Evolutionary conservation across 2,329 filamentous ascomycete species (phyloP).

Genomic region (Pseudogymnoascus sp.): DNA sequence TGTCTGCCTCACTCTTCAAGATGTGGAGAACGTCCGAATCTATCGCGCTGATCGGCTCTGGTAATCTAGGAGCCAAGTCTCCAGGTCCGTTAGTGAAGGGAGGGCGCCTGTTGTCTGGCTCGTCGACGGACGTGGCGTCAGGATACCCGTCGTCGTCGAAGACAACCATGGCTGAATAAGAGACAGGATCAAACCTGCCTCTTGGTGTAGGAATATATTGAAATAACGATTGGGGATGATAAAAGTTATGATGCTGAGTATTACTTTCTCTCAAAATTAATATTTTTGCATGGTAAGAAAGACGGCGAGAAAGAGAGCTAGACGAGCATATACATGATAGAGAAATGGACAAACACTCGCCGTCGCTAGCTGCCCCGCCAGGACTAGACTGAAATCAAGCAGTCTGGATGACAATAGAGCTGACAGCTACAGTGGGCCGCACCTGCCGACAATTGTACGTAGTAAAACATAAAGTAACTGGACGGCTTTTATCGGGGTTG

Average conservation of each 20-base stretch:
- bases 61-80: not conserved
- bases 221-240: not conserved
- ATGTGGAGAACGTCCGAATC: not conserved
- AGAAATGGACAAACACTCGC: not conserved
- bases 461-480: not conserved
- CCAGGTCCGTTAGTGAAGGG: not conserved
- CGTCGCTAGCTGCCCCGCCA: not conserved
- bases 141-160: not conserved
- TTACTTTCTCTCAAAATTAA: not conserved
- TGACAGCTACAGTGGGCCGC: not conserved
- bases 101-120: not conserved
- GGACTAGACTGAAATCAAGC: not conserved
- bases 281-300: not conserved
- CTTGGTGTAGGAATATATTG: not conserved
- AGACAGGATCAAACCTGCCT: not conserved
- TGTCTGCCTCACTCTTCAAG: not conserved
- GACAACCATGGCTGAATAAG: not conserved
- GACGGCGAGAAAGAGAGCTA: not conserved
- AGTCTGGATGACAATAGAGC: not conserved
- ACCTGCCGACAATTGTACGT: not conserved
- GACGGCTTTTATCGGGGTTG: not conserved
- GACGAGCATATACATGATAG: not conserved
- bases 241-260: not conserved
- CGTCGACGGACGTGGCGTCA: not conserved
- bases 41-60: not conserved